Percentiles rank a stretch among this genome's conserved stretches.
These are phyloP conservation scores for Aspergillus sp. DNA, from an alignment of 2,329 filamentous ascomycete species.

Conservation along the genomic window DNA sequence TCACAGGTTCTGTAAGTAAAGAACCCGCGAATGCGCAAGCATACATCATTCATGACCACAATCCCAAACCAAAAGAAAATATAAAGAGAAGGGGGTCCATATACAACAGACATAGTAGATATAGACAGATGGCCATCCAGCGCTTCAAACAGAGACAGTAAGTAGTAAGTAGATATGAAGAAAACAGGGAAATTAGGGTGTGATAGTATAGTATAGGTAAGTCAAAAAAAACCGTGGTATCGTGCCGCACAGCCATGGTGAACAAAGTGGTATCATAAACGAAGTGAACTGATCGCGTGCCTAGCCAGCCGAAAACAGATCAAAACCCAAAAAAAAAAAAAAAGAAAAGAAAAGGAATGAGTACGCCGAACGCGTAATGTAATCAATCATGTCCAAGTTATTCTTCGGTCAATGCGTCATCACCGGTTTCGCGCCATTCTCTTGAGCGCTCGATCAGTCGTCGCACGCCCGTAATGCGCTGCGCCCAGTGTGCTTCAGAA, in stretches of 20 bases:
- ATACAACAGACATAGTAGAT: neutral
- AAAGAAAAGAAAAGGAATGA: neutral
- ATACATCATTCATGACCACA: conserved; percentile 3
- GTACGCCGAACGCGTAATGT: neutral
- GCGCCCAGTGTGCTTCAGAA: conserved; percentile 86
- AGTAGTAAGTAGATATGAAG: neutral
- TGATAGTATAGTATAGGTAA: neutral
- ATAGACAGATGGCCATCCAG: neutral
- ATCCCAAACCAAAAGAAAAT: neutral
- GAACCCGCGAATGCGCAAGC: neutral
- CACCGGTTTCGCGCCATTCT: conserved; percentile 86
- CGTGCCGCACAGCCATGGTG: conserved; percentile 35
- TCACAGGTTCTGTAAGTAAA: neutral
- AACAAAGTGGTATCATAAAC: conserved; percentile 44
- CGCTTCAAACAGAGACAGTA: neutral
- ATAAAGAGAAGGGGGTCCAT: neutral
- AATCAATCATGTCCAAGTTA: conserved; percentile 19
- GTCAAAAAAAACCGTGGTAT: conserved; percentile 28
- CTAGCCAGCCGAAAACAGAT: neutral
- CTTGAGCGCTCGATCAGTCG: conserved; percentile 78
- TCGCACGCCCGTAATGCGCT: conserved; percentile 77
- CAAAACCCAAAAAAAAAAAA: conserved; percentile 13
- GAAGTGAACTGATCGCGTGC: conserved; percentile 13
- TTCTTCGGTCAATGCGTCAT: conserved; percentile 66
- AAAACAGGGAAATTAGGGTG: neutral